phyloP scores from a whole-genome alignment of 805 yeast species.

The Saturnispora halmiae region DNA sequence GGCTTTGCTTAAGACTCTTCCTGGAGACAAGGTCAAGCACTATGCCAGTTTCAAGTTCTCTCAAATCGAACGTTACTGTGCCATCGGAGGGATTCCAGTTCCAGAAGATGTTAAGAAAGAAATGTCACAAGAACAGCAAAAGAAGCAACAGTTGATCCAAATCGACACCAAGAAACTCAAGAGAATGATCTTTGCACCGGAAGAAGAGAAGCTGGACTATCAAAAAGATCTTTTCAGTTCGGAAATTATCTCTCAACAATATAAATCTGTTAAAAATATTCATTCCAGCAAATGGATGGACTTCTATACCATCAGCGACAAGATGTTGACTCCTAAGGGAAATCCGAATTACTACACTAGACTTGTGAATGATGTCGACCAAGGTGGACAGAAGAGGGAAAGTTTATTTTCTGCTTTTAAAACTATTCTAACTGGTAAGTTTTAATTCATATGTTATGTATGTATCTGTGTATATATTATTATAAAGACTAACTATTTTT shows the following conservation, averaged over 20 bases:
- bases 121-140: conserved; percentile 26
- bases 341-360: conserved; percentile 72
- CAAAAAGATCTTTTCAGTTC: conserved; percentile 44
- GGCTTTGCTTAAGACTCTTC: conserved; percentile 49
- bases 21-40: conserved; percentile 60
- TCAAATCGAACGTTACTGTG: conserved; percentile 50
- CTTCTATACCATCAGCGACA: conserved; percentile 56
- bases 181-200: conserved; percentile 30
- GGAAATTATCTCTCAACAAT: conserved; percentile 43
- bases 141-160: conserved; percentile 30
- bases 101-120: conserved; percentile 31
- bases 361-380: conserved; percentile 54
- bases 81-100: conserved; percentile 39
- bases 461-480: no score
- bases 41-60: conserved; percentile 60
- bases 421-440: conserved; percentile 70
- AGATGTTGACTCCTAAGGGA: conserved; percentile 71
- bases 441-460: no score
- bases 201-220: conserved; percentile 32
- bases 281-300: conserved; percentile 53
- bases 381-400: conserved; percentile 59
- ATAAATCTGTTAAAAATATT: conserved; percentile 46
- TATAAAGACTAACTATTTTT: no score
- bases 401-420: conserved; percentile 54
- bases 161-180: conserved; percentile 30